Percentiles rank a stretch among this genome's conserved stretches.
These are phyloP conservation scores for Gleditsia sinensis DNA, from an alignment of 306 rosid genomes.

Conservation along the genomic window DNA sequence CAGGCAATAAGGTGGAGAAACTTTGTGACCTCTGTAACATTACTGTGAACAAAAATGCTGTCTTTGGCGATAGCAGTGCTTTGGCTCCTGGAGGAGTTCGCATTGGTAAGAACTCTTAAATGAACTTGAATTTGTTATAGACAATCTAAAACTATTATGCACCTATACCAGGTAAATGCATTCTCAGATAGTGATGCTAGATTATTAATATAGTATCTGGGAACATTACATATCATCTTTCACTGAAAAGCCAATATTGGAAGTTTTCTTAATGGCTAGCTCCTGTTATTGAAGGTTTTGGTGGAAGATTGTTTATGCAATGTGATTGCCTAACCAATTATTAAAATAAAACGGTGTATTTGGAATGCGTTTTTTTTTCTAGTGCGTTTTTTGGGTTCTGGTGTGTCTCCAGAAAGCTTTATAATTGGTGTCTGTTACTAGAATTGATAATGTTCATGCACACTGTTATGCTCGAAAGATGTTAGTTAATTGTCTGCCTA, in stretches of 20 bases:
- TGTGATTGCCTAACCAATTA: background rate
- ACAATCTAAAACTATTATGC: background rate
- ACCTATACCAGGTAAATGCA: background rate
- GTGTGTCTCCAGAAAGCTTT: background rate
- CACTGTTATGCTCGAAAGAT: background rate
- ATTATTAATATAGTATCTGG: background rate
- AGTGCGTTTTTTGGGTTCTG: background rate
- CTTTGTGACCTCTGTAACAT: conserved; percentile 88
- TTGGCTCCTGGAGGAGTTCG: conserved; percentile 97
- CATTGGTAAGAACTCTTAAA: conserved; percentile 58
- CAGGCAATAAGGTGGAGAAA: conserved; percentile 99
- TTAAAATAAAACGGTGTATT: background rate
- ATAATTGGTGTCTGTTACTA: background rate
- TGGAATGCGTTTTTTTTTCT: background rate
- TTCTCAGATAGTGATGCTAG: background rate
- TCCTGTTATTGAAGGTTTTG: background rate
- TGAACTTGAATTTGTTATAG: conserved; percentile 8
- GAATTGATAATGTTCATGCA: background rate
- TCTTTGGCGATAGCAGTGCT: conserved; percentile 97
- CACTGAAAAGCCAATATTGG: background rate
- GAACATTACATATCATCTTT: background rate
- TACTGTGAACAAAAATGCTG: conserved; percentile 96
- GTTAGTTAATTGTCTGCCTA: background rate
- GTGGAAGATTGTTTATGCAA: background rate
- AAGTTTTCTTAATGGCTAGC: background rate